phyloP scores from a whole-genome alignment of 2,329 filamentous ascomycete genomes.

The Ceratocystis ficicola region DNA sequence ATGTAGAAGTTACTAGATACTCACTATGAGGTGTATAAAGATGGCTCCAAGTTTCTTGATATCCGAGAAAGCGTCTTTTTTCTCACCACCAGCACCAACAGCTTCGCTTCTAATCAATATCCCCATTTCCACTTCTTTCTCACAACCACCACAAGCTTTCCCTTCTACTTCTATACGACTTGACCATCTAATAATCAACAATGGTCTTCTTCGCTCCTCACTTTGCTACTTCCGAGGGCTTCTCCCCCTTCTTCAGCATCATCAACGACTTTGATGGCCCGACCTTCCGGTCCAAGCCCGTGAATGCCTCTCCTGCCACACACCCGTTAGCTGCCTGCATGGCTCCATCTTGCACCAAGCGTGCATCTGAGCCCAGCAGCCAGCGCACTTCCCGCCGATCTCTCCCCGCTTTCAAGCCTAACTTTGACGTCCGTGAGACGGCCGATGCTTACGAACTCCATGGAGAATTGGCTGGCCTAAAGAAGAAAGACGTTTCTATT shows the following conservation, averaged over 20 bases:
- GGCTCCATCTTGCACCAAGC: not conserved
- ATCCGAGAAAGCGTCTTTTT: not conserved
- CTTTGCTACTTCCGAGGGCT: constrained; percentile 40
- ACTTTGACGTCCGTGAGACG: constrained; percentile 66
- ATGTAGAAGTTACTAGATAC: constrained; percentile 17
- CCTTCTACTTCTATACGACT: not conserved
- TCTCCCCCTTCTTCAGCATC: constrained; percentile 51
- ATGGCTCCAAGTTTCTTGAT: not conserved
- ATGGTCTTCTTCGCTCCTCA: constrained; percentile 50
- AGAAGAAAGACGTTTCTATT: constrained; percentile 60
- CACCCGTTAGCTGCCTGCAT: constrained; percentile 7
- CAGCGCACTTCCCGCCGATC: constrained; percentile 23
- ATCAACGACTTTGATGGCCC: constrained; percentile 47
- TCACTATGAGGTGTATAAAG: constrained; percentile 9
- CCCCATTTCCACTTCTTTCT: constrained; percentile 3
- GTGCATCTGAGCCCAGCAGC: not conserved
- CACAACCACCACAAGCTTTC: not conserved
- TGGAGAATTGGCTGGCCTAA: constrained; percentile 65
- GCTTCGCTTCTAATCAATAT: constrained; percentile 6
- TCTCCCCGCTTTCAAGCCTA: constrained; percentile 54
- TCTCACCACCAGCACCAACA: constrained; percentile 18
- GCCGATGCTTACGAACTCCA: constrained; percentile 60
- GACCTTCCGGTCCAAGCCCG: constrained; percentile 36
- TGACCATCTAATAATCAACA: constrained; percentile 29
- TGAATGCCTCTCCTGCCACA: not conserved